Conservation (phyloP, 1,284 basidiomycete genomes). For the Fistulina hepatica region DNA sequence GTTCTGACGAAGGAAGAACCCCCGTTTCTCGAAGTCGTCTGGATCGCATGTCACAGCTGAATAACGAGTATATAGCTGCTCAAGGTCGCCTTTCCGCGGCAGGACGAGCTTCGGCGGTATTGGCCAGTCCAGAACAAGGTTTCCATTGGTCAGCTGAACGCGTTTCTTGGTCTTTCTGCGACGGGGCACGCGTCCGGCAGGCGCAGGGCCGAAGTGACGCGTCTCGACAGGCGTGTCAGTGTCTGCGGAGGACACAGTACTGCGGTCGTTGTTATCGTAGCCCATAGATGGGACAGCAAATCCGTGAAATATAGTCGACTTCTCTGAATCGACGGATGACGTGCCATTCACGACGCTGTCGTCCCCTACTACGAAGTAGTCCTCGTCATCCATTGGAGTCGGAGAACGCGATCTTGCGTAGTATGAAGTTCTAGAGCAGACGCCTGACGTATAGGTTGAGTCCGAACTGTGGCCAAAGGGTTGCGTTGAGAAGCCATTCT, state of each 20-base stretch:
- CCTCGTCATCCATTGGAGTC: conserved; percentile 61
- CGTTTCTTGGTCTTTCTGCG: conserved; percentile 66
- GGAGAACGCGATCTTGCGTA: conserved; percentile 57
- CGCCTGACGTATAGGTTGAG: conserved; percentile 50
- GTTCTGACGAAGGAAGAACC: conserved; percentile 82
- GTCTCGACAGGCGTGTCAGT: conserved; percentile 48
- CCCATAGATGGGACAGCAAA: conserved; percentile 11
- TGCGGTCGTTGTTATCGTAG: conserved; percentile 16
- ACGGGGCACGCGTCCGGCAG: conserved; percentile 63
- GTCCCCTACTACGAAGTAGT: conserved; percentile 46
- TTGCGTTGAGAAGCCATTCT: too few relatives aligned
- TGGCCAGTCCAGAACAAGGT: conserved; percentile 75
- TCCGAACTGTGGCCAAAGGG: too few relatives aligned
- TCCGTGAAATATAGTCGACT: too few relatives aligned
- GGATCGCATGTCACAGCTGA: conserved; percentile 91
- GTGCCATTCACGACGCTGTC: conserved; percentile 44
- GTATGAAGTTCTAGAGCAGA: conserved; percentile 37
- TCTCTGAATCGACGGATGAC: conserved; percentile 24
- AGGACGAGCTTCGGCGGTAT: conserved; percentile 82
- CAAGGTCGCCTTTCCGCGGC: conserved; percentile 69
- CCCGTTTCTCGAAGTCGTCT: conserved; percentile 79
- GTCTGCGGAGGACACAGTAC: conserved; percentile 12
- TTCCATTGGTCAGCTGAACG: conserved; percentile 70
- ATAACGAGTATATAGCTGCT: conserved; percentile 78
- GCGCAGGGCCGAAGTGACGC: conserved; percentile 81